Percentiles rank a stretch among this genome's conserved stretches.
Evolutionary conservation across 2,329 filamentous ascomycete genomes (phyloP).

Genomic region (Fusarium sp.): DNA sequence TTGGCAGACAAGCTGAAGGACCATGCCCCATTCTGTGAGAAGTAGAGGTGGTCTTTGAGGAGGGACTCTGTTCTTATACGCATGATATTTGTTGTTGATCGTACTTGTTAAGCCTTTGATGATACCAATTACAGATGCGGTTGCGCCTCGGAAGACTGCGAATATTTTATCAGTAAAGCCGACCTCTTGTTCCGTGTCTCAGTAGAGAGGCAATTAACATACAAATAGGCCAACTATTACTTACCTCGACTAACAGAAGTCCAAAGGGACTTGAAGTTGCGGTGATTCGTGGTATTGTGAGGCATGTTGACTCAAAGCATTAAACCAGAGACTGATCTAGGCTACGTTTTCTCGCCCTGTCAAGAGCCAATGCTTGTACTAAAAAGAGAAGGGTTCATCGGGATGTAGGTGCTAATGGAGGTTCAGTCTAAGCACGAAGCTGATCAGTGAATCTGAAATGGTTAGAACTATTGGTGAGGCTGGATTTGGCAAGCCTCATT

Average conservation of each 20-base stretch:
- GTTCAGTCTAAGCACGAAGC: too few relatives aligned
- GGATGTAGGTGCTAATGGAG: too few relatives aligned
- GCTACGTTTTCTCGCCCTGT: background rate
- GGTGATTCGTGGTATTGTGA: accelerated
- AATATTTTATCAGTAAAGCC: background rate
- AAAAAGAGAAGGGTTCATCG: background rate
- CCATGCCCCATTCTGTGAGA: background rate
- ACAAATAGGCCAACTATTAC: too few relatives aligned
- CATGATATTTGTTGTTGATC: background rate
- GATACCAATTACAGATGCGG: accelerated
- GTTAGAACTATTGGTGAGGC: background rate
- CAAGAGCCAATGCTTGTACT: background rate
- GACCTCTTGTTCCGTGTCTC: too few relatives aligned
- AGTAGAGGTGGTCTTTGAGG: background rate
- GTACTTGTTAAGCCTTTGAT: accelerated
- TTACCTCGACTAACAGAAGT: background rate
- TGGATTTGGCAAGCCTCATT: background rate
- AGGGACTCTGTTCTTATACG: background rate
- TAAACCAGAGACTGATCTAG: background rate
- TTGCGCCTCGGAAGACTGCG: background rate
- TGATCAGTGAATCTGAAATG: background rate
- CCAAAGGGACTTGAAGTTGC: background rate
- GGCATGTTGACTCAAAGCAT: background rate
- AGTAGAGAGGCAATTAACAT: too few relatives aligned
- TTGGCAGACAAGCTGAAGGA: background rate